Evolutionary conservation across 768 basidiomycete genomes (phyloP).

Genomic region (Amyloporia xantha): DNA sequence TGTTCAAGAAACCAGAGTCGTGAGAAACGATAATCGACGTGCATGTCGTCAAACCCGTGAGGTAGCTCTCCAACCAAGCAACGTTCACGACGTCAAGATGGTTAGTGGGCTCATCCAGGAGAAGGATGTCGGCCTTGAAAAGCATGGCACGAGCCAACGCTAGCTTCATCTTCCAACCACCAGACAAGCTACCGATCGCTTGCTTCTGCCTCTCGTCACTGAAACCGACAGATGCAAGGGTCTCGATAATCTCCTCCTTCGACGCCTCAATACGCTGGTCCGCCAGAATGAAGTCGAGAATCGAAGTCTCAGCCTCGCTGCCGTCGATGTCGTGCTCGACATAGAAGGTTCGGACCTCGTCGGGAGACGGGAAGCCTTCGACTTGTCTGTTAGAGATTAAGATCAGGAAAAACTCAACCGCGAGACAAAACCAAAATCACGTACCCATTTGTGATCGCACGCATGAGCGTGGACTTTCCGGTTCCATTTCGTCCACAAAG

Average conservation of each 20-base stretch:
- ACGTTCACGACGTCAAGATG: conserved; percentile 97
- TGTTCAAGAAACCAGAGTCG: conserved; percentile 96
- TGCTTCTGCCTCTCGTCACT: conserved; percentile 77
- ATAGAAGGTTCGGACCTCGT: conserved; percentile 97
- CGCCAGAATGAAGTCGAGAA: conserved; percentile 78
- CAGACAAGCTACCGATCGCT: conserved; percentile 85
- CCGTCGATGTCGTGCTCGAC: conserved; percentile 99
- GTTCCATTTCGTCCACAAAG: conserved; percentile 98
- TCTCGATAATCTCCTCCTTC: conserved; percentile 68
- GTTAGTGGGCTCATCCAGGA: conserved; percentile 96
- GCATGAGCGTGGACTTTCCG: conserved; percentile 93
- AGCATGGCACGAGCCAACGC: conserved; percentile 95
- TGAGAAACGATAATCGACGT: conserved; percentile 98
- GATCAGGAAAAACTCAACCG: conserved; percentile 28
- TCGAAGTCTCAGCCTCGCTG: conserved; percentile 85
- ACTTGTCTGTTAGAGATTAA: conserved; percentile 77
- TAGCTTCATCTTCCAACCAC: conserved; percentile 99
- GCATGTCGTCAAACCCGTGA: conserved; percentile 79
- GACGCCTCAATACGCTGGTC: conserved; percentile 77
- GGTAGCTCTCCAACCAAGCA: conserved; percentile 95
- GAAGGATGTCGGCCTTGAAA: conserved; percentile 95
- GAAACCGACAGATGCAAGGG: conserved; percentile 90
- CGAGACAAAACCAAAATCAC: conserved; percentile 17
- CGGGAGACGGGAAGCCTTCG: conserved; percentile 96
- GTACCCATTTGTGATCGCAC: conserved; percentile 82